Evolutionary conservation across 78 protist genomes (phyloP), one percentile per base, ranked within the genome.

Genomic region (Emiliania huxleyi): DNA sequence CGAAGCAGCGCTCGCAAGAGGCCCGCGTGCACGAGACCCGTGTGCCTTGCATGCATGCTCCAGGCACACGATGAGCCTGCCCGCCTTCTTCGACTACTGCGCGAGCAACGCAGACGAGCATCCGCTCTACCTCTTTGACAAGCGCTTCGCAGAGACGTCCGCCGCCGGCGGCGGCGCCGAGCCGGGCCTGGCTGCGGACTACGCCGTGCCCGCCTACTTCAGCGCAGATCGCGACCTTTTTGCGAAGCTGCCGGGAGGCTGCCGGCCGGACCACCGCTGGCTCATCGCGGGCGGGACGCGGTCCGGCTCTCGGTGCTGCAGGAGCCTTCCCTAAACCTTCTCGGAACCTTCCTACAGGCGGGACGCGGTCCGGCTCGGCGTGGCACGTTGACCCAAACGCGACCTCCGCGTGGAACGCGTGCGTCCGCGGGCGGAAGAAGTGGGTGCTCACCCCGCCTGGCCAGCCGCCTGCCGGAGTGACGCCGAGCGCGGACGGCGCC

Each of bases 41-140:
- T n/a, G n/a, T n/a, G n/a, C n/a, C n/a, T n/a, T n/a, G n/a, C n/a
- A n/a, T n/a, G n/a, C n/a, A n/a, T n/a, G n/a, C n/a, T n/a, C n/a
- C n/a, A n/a, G n/a, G 23, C 1, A 22, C 15, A 19, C 2, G 38
- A 81, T 81, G 89, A 11, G 29, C 33, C 55, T 81, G 2, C 3
- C 40, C 26, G 18, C 93, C 40, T 96, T 85, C 85, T n/a, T 93
- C 46, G 48, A 62, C 46, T 96, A 96, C 69, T 22, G 79, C n/a
- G 12, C 0, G 35, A 1, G 49, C 8, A 43, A 25, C n/a, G 35
- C 29, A 1, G 98, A 96, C 46, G 98, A 96, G 56, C 88, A 69
- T 40, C 98, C 98, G 69, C 90, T 95, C 77, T 96, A 96, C 69
- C 55, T 96, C 40, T 96, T 96, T 62, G 98, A 96, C 44, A 93